Evolutionary conservation across 2,329 filamentous ascomycete genomes (phyloP), one percentile per base, ranked within the genome.

Genomic region (Pseudogymnoascus sp.): DNA sequence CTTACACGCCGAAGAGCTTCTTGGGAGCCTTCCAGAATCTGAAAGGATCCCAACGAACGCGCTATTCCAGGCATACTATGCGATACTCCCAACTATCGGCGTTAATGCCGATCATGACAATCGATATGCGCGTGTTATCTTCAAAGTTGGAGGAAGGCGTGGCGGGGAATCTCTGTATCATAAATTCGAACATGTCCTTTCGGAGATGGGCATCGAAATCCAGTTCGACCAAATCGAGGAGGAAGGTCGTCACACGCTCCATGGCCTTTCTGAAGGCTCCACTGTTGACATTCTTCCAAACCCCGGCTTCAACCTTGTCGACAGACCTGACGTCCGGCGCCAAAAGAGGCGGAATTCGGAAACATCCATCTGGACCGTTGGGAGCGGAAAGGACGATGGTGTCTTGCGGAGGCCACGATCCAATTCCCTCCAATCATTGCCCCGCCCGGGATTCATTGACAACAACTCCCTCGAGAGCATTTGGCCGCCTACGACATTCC

Each of bases 51-150:
- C 90, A 3, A 91, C 88, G 64, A 86, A 87, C 71, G 90, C 91
- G 8, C 82, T 96, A 16, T 96, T 96, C 75, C 82, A 83, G 62
- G 90, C 91, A 31, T 96, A 96, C 72, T 88, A 95, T 71, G 80
- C 84, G 63, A 81, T 93, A 43, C 82, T 96, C n/a, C 84, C 84
- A 4, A 79, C 85, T 67, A 79, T 89, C 77, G 88, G 86, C 62
- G 78, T 91, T 67, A 82, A 90, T 64, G 82, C 85, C n/a, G 86
- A 90, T 69, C 81, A 88, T 68, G 90, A 93, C 70, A 86, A 87
- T 69, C 85, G 89, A 68, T 88, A 92, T 70, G 86, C 91, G 67
- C 85, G 88, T 66, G 87, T 96, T 69, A 77, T 96, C 63, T 90
- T 95, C 73, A 88, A 88, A 70, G 85, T 96, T 72, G 89, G 90